Percentiles rank a stretch among this genome's conserved stretches.
Conservation (phyloP, 2,329 filamentous ascomycete species). For the Decorospora gaudefroyi region DNA sequence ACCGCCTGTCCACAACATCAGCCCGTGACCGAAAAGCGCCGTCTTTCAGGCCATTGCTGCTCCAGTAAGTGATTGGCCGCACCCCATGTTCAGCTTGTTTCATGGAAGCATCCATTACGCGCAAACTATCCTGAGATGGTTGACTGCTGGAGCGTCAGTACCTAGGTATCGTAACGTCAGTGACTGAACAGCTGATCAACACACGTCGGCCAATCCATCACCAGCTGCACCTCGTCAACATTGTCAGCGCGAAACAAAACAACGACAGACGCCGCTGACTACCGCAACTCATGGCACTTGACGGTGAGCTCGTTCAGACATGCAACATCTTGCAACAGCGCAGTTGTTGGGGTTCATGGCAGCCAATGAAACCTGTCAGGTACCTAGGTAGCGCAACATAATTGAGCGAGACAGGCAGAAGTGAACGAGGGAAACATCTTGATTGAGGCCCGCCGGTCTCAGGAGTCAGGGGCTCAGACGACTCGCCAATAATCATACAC, state of each 20-base stretch:
- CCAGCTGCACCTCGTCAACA: slow-evolving; percentile 1
- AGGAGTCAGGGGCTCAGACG: too few relatives aligned
- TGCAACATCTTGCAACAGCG: neutral
- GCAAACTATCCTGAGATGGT: slow-evolving; percentile 10
- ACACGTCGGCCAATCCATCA: slow-evolving; percentile 7
- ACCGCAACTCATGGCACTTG: neutral
- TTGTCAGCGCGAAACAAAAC: slow-evolving; percentile 10
- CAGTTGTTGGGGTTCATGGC: too few relatives aligned
- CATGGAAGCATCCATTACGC: slow-evolving; percentile 10
- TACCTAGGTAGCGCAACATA: too few relatives aligned
- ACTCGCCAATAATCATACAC: too few relatives aligned
- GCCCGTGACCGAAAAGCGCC: slow-evolving; percentile 15
- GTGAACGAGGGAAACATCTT: too few relatives aligned
- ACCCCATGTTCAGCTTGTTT: slow-evolving; percentile 18
- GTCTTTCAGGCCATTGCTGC: slow-evolving; percentile 1
- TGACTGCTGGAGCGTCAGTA: slow-evolving; percentile 8
- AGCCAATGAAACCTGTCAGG: too few relatives aligned
- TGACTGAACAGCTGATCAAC: slow-evolving; percentile 13
- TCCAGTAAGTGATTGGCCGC: slow-evolving; percentile 13
- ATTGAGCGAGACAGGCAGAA: too few relatives aligned
- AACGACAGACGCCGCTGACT: neutral
- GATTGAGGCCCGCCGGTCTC: too few relatives aligned
- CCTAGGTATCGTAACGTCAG: too few relatives aligned
- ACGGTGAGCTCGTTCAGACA: neutral
- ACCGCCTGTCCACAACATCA: slow-evolving; percentile 17